These are phyloP conservation scores for Zygosaccharomyces rouxii DNA, from an alignment of 805 yeast genomes.

Conservation along the genomic window DNA sequence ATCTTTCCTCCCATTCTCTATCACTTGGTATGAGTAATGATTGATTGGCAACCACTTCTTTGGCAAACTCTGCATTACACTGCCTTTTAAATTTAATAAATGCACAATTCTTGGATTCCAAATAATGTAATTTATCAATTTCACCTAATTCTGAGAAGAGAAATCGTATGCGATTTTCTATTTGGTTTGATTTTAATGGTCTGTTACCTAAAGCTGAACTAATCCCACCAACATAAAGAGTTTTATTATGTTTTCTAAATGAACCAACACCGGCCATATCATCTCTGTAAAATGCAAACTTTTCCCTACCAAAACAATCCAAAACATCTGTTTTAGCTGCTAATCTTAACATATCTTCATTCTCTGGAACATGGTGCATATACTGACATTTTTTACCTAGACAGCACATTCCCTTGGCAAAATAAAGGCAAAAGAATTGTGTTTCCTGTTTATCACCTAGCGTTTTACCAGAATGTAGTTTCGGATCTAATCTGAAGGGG, in stretches of 20 bases:
- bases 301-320: constrained; percentile 93
- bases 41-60: constrained; percentile 90
- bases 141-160: constrained; percentile 71
- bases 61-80: constrained; percentile 84
- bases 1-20: constrained; percentile 55
- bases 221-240: constrained; percentile 69
- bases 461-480: constrained; percentile 70
- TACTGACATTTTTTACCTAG: constrained; percentile 73
- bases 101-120: constrained; percentile 63
- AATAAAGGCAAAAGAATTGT: constrained; percentile 68
- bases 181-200: constrained; percentile 37
- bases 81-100: constrained; percentile 70
- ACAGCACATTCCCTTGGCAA: constrained; percentile 84
- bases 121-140: constrained; percentile 59
- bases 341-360: constrained; percentile 52
- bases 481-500: constrained; percentile 57
- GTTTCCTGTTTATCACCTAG: constrained; percentile 49
- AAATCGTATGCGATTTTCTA: constrained; percentile 38
- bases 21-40: constrained; percentile 44
- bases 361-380: constrained; percentile 70
- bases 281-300: constrained; percentile 73
- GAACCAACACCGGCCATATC: constrained; percentile 96
- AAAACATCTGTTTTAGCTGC: constrained; percentile 40
- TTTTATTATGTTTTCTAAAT: constrained; percentile 61
- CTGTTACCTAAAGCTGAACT: constrained; percentile 39